These are phyloP conservation scores for Carex scoparia DNA, from an alignment of 176 grass and related monocot genomes.

Conservation along the genomic window DNA sequence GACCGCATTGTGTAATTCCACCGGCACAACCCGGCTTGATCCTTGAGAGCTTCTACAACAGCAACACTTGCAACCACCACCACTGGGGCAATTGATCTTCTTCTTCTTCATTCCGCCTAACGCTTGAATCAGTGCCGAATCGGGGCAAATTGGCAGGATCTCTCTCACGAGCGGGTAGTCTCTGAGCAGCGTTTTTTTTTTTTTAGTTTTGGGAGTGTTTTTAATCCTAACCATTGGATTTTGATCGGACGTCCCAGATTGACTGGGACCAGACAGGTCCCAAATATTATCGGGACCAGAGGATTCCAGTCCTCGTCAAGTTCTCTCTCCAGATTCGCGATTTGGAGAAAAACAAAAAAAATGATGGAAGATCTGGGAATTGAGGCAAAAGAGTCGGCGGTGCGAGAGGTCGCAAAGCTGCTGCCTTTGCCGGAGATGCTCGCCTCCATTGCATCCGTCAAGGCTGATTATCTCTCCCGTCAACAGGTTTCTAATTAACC, in stretches of 20 bases:
- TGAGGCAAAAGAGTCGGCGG: slow-evolving; percentile 87
- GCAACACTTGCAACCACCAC: slow-evolving; percentile 49
- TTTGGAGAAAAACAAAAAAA: not conserved
- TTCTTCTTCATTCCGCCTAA: no score
- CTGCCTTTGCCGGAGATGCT: slow-evolving; percentile 82
- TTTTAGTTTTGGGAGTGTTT: no score
- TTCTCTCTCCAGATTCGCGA: not conserved
- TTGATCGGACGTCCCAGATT: no score
- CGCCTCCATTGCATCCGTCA: slow-evolving; percentile 79
- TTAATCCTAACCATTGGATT: no score
- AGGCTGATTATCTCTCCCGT: slow-evolving; percentile 87
- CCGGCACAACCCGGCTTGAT: slow-evolving; percentile 62
- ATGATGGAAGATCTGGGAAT: slow-evolving; percentile 97
- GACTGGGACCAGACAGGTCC: no score
- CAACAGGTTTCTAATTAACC: slow-evolving; percentile 49
- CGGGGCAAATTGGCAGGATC: no score
- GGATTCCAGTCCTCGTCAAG: not conserved
- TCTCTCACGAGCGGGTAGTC: no score
- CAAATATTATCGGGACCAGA: no score
- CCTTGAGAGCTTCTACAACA: slow-evolving; percentile 68
- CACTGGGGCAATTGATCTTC: slow-evolving; percentile 12
- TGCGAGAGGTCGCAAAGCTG: slow-evolving; percentile 98
- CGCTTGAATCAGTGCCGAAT: no score
- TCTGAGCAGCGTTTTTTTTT: no score
- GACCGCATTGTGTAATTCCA: slow-evolving; percentile 65